phyloP scores from a whole-genome alignment of 2,329 filamentous ascomycete genomes.

The Apiospora koreana region DNA sequence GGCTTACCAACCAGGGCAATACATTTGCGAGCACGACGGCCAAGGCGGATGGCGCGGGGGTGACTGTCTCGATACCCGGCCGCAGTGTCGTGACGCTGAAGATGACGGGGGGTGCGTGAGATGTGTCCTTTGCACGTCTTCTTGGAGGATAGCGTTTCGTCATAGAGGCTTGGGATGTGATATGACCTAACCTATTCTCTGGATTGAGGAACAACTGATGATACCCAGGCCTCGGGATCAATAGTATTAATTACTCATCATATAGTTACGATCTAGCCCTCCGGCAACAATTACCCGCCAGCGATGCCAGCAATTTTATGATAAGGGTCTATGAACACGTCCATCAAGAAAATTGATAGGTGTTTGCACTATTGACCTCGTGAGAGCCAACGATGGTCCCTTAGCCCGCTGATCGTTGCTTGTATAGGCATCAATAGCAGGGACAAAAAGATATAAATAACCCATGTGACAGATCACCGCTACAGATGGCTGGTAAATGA shows the following conservation, averaged over 20 bases:
- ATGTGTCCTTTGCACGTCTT: neutral
- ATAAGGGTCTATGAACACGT: neutral
- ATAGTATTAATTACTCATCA: too few species aligned
- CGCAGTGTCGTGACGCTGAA: conserved; percentile 22
- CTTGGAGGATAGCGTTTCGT: neutral
- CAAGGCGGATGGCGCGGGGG: conserved; percentile 13
- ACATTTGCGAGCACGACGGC: conserved; percentile 16
- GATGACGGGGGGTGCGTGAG: conserved; percentile 10
- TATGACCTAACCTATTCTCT: too few species aligned
- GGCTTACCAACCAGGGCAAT: conserved; percentile 19
- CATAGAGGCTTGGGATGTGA: too few species aligned
- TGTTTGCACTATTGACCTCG: too few species aligned
- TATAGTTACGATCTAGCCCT: too few species aligned
- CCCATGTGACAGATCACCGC: neutral
- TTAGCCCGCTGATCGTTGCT: neutral
- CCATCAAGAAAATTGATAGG: too few species aligned
- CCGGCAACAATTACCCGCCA: too few species aligned
- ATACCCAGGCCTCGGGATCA: too few species aligned
- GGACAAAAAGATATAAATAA: neutral
- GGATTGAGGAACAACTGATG: neutral
- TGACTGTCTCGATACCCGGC: conserved; percentile 20
- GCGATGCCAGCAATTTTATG: neutral
- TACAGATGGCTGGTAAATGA: neutral
- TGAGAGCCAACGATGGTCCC: too few species aligned
- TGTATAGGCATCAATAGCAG: too few species aligned